Percentiles rank a stretch among this genome's conserved stretches.
phyloP scores from a whole-genome alignment of 2,329 filamentous ascomycete species.

The Pezicula rhizophila region DNA sequence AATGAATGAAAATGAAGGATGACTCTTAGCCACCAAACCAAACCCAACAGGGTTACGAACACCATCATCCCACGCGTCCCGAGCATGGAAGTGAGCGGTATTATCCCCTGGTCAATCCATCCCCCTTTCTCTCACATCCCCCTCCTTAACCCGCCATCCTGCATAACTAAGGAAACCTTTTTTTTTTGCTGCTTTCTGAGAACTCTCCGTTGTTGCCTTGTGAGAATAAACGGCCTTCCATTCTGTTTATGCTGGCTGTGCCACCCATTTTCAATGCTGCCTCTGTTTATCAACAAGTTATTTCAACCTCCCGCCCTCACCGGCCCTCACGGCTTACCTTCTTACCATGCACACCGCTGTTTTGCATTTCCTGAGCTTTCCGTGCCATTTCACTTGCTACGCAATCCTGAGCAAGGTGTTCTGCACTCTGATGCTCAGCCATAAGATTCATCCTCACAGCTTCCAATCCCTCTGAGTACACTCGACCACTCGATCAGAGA shows the following conservation, averaged over 20 bases:
- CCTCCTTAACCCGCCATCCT: slow-evolving; percentile 4
- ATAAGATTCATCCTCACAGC: neutral
- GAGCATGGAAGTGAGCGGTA: neutral
- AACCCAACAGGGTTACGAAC: neutral
- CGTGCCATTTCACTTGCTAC: slow-evolving; percentile 1
- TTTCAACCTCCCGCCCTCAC: slow-evolving; percentile 12
- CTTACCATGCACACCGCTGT: slow-evolving; percentile 14
- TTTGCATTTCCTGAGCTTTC: slow-evolving; percentile 4
- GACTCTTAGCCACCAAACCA: neutral
- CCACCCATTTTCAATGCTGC: slow-evolving; percentile 12
- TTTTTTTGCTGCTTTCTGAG: slow-evolving; percentile 13
- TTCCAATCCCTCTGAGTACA: neutral
- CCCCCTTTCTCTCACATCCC: slow-evolving; percentile 1
- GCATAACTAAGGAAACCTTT: slow-evolving; percentile 16
- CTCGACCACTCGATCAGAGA: neutral
- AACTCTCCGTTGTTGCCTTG: slow-evolving; percentile 1
- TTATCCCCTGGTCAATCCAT: slow-evolving; percentile 2
- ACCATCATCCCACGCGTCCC: slow-evolving; percentile 2
- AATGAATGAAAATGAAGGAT: slow-evolving; percentile 1
- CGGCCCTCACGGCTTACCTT: slow-evolving; percentile 12
- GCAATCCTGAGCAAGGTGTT: neutral
- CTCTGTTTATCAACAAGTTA: slow-evolving; percentile 10
- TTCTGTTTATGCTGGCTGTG: slow-evolving; percentile 13
- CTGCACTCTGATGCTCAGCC: neutral
- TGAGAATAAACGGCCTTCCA: neutral